Evolutionary conservation across 2,329 filamentous ascomycete species (phyloP).

Genomic region (Dothiorella sarmentorum): DNA sequence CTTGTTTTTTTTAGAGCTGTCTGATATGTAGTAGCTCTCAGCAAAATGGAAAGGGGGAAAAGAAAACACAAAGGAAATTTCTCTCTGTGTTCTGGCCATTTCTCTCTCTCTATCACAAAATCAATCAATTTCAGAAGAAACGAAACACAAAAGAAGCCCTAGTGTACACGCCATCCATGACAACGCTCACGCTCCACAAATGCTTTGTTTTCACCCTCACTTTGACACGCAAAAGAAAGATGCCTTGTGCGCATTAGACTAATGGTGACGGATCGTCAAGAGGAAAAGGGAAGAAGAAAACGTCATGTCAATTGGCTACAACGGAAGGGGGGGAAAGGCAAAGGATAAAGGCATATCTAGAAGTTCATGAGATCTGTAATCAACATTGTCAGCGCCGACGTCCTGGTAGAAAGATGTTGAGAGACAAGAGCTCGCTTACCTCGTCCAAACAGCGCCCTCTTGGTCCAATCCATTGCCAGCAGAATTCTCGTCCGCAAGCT

Average conservation of each 20-base stretch:
- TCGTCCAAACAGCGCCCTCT: conserved; percentile 90
- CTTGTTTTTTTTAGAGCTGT: too few species aligned
- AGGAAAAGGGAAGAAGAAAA: background rate
- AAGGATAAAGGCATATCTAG: conserved; percentile 20
- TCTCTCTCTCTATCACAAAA: background rate
- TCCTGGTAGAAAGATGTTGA: background rate
- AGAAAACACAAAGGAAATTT: too few species aligned
- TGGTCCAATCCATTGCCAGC: conserved; percentile 98
- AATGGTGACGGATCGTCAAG: too few species aligned
- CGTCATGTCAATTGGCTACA: background rate
- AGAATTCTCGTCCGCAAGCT: conserved; percentile 84
- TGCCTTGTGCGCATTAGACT: background rate
- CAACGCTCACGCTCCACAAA: conserved; percentile 1
- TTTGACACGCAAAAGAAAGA: background rate
- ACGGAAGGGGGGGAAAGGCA: background rate
- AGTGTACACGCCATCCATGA: background rate
- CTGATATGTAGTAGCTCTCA: too few species aligned
- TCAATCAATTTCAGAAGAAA: background rate
- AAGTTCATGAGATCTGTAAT: conserved; percentile 33
- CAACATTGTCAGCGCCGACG: conserved; percentile 16
- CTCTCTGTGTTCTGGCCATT: too few species aligned
- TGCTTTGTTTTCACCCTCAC: background rate
- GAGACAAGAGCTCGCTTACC: conserved; percentile 57
- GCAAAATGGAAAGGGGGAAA: too few species aligned
- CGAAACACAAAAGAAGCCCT: background rate